Evolutionary conservation across 2,329 filamentous ascomycete genomes (phyloP), one percentile per base, ranked within the genome.

Genomic region (Triangularia setosa): DNA sequence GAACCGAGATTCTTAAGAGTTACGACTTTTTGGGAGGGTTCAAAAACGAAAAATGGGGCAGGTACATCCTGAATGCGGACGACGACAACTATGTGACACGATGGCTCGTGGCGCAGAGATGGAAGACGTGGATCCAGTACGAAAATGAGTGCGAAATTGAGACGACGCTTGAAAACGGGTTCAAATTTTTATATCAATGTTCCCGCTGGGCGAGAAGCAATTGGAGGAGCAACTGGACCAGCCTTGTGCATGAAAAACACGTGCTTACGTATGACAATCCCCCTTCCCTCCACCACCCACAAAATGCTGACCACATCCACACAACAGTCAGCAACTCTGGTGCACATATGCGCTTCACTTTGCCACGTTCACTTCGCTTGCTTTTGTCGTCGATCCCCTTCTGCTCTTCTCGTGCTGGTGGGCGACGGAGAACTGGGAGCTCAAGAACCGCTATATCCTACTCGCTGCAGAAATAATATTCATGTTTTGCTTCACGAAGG

Each of bases 1-100:
- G 92, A 58, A 92, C 91, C 9, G 87, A 90, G 73, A 97, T 98
- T 68, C 82, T 98, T 25, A 88, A 92, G 72, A 92, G 93, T 74
- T 87, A 90, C 65, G 87, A 90, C 60, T 98, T 98, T 77, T 88
- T 93, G 52, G 86, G 93, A 68, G 91, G 89, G 55, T 97, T 98
- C 81, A 93, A 91, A 70, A 92, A 93, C 62, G 94, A 98, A 79
- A 90, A 90, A 71, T 97, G 92, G 92, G 85, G 90, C 58, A 88
- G 90, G 72, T 96, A 90, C 79, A 90, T 93, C 73, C 84, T 98
- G 66, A 97, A 97, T 74, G 93, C 94, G 25, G 94, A 98, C 77
- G 94, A 98, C 76, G 94, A 98, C 82, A 98, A 98, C 79, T 98
- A 97, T 79, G 92, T 98, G 71, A 97, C 93, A 6, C 89, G 94